Evolutionary conservation across 1,284 basidiomycete species (phyloP).

Genomic region (Rhodotorula glutinis): DNA sequence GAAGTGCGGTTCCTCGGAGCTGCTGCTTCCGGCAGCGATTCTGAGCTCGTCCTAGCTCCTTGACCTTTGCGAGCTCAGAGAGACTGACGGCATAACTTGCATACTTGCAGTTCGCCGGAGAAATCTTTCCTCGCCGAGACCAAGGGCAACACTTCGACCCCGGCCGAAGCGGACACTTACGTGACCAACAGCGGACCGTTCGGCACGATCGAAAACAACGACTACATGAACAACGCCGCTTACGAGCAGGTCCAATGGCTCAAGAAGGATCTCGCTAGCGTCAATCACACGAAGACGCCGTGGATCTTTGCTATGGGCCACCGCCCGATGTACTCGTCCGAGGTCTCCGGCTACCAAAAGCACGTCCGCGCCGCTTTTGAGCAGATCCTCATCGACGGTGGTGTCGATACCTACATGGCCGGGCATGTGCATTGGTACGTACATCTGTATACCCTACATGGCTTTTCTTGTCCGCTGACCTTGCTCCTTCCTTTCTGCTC

Average conservation of each 20-base stretch:
- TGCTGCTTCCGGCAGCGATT: not conserved
- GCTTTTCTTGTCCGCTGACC: not conserved
- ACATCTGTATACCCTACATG: not conserved
- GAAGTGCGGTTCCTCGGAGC: not conserved
- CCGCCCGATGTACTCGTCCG: slow-evolving; percentile 11
- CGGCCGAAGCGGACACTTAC: slow-evolving; percentile 6
- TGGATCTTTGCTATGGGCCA: slow-evolving; percentile 32
- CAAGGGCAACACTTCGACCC: slow-evolving; percentile 39
- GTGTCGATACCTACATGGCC: not conserved
- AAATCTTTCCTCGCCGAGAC: slow-evolving; percentile 40
- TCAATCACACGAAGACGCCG: slow-evolving; percentile 28
- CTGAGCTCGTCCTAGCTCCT: not conserved
- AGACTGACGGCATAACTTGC: no score
- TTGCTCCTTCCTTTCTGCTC: no score
- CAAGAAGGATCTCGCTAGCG: slow-evolving; percentile 20
- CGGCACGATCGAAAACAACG: slow-evolving; percentile 29
- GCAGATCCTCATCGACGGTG: slow-evolving; percentile 1
- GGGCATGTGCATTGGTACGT: not conserved
- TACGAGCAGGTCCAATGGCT: slow-evolving; percentile 35
- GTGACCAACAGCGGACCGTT: slow-evolving; percentile 33
- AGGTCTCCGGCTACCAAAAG: slow-evolving; percentile 1
- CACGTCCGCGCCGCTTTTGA: not conserved
- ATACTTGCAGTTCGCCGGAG: slow-evolving; percentile 32
- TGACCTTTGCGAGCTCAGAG: not conserved
- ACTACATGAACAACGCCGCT: slow-evolving; percentile 17